Evolutionary conservation across 2,329 filamentous ascomycete genomes (phyloP).

Genomic region (Fusarium concolor): DNA sequence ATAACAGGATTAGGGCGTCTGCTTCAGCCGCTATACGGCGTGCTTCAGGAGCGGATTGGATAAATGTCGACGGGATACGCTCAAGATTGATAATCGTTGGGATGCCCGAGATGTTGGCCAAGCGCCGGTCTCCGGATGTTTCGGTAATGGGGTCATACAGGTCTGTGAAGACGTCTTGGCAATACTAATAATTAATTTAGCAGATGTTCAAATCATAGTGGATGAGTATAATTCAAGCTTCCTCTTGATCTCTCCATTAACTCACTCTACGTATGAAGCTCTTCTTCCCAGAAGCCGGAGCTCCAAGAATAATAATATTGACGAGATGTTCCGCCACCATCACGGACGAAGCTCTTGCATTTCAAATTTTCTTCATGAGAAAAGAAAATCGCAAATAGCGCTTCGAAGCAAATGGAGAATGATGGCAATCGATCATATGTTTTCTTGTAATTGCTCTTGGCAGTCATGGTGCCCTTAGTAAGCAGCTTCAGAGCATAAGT

Average conservation of each 20-base stretch:
- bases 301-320: slow-evolving; percentile 37
- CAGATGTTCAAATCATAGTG: not conserved
- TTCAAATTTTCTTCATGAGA: not conserved
- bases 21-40: slow-evolving; percentile 20
- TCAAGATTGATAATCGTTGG: slow-evolving; percentile 27
- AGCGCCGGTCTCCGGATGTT: slow-evolving; percentile 26
- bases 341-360: not conserved
- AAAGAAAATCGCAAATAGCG: not conserved
- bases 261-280: slow-evolving; percentile 39
- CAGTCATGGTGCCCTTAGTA: slow-evolving; percentile 37
- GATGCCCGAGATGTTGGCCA: slow-evolving; percentile 25
- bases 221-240: not conserved
- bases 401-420: not conserved
- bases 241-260: not conserved
- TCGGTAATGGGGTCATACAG: slow-evolving; percentile 33
- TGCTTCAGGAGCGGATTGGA: slow-evolving; percentile 13
- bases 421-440: slow-evolving; percentile 17
- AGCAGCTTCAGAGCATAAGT: slow-evolving; percentile 17
- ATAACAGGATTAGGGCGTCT: slow-evolving; percentile 35
- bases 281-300: slow-evolving; percentile 31
- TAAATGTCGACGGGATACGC: slow-evolving; percentile 32
- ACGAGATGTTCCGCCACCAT: slow-evolving; percentile 24
- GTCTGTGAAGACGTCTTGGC: slow-evolving; percentile 31
- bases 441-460: slow-evolving; percentile 14
- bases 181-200: slow-evolving; percentile 30